phyloP scores from a whole-genome alignment of 495 filamentous ascomycete genomes.

The Penicillium manginii region DNA sequence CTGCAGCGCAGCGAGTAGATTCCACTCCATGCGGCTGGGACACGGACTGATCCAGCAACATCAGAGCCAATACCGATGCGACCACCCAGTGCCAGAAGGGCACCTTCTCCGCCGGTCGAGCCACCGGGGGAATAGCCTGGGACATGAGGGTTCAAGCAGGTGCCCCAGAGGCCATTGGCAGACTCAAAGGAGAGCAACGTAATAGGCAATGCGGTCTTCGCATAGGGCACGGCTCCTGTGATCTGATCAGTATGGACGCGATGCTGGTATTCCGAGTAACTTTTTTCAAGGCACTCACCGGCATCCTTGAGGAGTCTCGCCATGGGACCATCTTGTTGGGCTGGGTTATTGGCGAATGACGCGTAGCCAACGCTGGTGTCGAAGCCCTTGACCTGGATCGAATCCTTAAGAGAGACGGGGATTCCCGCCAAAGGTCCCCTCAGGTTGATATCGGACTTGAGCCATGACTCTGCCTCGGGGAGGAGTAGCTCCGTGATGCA shows the following conservation, averaged over 20 bases:
- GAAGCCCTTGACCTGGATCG: constrained; percentile 82
- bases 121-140: constrained; percentile 85
- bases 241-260: constrained; percentile 4
- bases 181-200: constrained; percentile 92
- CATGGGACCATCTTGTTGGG: constrained; percentile 69
- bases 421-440: constrained; percentile 88
- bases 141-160: constrained; percentile 82
- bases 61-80: constrained; percentile 96
- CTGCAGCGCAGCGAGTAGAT: constrained; percentile 90
- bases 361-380: constrained; percentile 87
- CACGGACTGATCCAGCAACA: constrained; percentile 89
- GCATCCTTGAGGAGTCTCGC: constrained; percentile 83
- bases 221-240: constrained; percentile 85
- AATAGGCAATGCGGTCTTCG: constrained; percentile 93
- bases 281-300: constrained; percentile 41
- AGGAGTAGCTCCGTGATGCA: constrained; percentile 91
- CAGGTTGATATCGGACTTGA: constrained; percentile 68
- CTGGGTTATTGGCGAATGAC: constrained; percentile 67
- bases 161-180: constrained; percentile 87
- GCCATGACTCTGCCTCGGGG: constrained; percentile 78
- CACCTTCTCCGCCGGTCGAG: constrained; percentile 86
- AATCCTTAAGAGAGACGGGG: constrained; percentile 88
- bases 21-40: constrained; percentile 87
- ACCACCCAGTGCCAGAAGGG: constrained; percentile 81
- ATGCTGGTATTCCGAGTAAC: background rate